These are phyloP conservation scores for Leccinum holopus DNA, from an alignment of 1,284 basidiomycete genomes.

Conservation along the genomic window DNA sequence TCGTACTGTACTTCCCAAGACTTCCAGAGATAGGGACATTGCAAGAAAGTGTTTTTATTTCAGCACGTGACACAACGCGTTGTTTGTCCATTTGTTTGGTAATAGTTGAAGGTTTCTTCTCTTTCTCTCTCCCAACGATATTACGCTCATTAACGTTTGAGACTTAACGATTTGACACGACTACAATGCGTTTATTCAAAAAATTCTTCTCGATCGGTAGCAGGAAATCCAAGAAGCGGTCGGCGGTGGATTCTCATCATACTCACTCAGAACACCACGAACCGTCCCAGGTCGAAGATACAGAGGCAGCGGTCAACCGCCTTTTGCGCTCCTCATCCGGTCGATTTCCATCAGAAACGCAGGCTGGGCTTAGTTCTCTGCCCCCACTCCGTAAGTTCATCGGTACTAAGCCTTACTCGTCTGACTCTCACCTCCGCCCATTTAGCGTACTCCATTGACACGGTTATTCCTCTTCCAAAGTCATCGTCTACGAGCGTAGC, in stretches of 20 bases:
- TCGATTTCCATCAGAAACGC: constrained; percentile 54
- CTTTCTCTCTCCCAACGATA: constrained; percentile 18
- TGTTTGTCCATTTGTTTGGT: constrained; percentile 46
- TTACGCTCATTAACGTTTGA: constrained; percentile 32
- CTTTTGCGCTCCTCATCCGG: constrained; percentile 71
- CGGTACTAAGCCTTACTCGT: background rate
- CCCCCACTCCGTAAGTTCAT: constrained; percentile 65
- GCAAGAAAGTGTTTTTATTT: background rate
- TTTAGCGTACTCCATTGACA: constrained; percentile 66
- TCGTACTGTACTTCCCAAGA: constrained; percentile 51
- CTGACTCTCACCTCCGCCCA: background rate
- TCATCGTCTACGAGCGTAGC: constrained; percentile 48
- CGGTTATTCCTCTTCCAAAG: constrained; percentile 47
- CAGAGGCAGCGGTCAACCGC: constrained; percentile 60
- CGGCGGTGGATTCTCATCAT: constrained; percentile 20
- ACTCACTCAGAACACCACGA: constrained; percentile 16
- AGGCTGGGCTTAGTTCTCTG: constrained; percentile 54
- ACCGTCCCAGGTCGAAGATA: constrained; percentile 39
- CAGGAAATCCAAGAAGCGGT: constrained; percentile 53
- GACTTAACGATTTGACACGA: constrained; percentile 33
- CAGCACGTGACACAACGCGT: constrained; percentile 28
- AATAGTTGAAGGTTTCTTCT: constrained; percentile 39
- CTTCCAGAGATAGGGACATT: constrained; percentile 31
- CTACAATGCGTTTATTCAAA: constrained; percentile 65
- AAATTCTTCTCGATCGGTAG: constrained; percentile 67